Conservation (phyloP, 2,329 filamentous ascomycete genomes). For the Fusarium tuaranense region DNA sequence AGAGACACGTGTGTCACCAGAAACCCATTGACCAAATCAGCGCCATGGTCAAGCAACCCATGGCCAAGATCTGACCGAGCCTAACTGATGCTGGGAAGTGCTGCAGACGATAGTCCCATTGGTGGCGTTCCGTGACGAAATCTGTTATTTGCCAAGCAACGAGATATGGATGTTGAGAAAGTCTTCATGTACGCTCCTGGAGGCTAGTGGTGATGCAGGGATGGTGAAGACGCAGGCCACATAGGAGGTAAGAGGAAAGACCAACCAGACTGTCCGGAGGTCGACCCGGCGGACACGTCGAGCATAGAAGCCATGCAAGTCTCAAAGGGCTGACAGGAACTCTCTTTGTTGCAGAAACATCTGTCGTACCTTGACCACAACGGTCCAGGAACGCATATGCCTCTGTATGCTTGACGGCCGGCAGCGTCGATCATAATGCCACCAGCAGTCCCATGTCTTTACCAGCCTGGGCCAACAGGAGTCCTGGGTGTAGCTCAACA, state of each 20-base stretch:
- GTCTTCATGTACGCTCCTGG: conserved; percentile 10
- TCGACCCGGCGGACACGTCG: conserved; percentile 6
- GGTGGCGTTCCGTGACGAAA: conserved; percentile 32
- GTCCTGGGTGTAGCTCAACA: background rate
- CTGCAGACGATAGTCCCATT: conserved; percentile 30
- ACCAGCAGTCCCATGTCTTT: background rate
- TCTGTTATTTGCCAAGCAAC: conserved; percentile 18
- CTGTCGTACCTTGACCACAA: background rate
- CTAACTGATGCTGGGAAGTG: conserved; percentile 35
- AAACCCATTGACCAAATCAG: conserved; percentile 20
- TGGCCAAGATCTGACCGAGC: conserved; percentile 17
- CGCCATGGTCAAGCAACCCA: conserved; percentile 15
- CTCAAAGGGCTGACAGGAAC: conserved; percentile 12
- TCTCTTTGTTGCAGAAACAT: conserved; percentile 1
- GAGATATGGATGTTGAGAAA: conserved; percentile 4
- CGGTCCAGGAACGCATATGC: background rate
- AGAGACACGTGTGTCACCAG: conserved; percentile 25
- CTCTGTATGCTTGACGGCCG: background rate
- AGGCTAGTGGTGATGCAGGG: conserved; percentile 20
- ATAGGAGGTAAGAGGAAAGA: conserved; percentile 11
- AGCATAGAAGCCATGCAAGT: conserved; percentile 5
- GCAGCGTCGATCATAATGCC: background rate
- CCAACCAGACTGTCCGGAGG: conserved; percentile 14
- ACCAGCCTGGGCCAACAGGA: background rate
- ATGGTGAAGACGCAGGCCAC: conserved; percentile 8